Percentiles rank a stretch among this genome's conserved stretches.
These are phyloP conservation scores for Phyllosticta capitalensis DNA, from an alignment of 2,329 filamentous ascomycete genomes.

Conservation along the genomic window DNA sequence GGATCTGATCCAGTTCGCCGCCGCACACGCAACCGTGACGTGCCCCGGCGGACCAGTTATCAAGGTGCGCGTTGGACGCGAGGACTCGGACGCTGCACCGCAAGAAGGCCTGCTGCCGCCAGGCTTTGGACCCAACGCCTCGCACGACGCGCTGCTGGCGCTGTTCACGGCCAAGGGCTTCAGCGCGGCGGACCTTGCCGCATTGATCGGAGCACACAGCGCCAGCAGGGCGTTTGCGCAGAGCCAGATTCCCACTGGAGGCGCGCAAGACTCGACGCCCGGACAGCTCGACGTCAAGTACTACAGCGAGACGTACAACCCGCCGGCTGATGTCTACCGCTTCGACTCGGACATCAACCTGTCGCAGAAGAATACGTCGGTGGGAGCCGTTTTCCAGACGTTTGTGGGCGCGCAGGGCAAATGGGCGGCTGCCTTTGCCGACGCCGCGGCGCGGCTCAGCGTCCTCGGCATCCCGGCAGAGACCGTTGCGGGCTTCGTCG, in stretches of 20 bases:
- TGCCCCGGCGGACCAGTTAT: constrained; percentile 45
- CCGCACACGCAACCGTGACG: constrained; percentile 37
- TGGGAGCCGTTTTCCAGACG: constrained; percentile 17
- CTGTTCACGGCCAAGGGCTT: constrained; percentile 45
- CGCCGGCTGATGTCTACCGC: not conserved
- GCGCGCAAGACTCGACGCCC: constrained; percentile 40
- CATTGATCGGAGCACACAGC: constrained; percentile 47
- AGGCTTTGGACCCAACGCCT: constrained; percentile 23
- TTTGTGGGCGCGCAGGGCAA: constrained; percentile 18
- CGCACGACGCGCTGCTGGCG: constrained; percentile 34
- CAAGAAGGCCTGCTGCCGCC: constrained; percentile 38
- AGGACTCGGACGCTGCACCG: constrained; percentile 32
- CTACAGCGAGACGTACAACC: constrained; percentile 29
- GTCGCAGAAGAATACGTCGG: constrained; percentile 17
- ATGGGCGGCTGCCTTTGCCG: constrained; percentile 24
- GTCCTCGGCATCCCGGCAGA: not conserved
- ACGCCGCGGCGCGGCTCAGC: constrained; percentile 10
- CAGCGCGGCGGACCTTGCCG: constrained; percentile 40
- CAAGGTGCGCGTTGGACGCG: constrained; percentile 40
- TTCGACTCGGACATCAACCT: constrained; percentile 20
- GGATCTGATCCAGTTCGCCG: constrained; percentile 46
- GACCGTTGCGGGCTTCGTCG: not conserved
- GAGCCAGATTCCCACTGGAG: constrained; percentile 35
- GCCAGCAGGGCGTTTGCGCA: constrained; percentile 32
- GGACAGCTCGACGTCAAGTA: constrained; percentile 43